Conservation (phyloP, 2,329 filamentous ascomycete genomes). For the Pseudogymnoascus sp. region DNA sequence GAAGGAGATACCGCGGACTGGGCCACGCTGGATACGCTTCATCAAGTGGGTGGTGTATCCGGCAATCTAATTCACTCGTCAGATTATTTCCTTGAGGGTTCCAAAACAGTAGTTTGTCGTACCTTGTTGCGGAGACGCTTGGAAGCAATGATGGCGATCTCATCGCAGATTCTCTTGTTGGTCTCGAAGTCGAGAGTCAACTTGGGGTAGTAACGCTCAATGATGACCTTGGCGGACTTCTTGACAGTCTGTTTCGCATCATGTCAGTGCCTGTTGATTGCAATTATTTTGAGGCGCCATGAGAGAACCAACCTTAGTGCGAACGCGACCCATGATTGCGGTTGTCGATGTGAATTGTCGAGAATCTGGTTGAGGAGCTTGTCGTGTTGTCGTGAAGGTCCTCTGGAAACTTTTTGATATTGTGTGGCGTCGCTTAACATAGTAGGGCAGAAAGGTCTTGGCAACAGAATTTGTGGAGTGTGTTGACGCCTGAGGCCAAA, state of each 20-base stretch:
- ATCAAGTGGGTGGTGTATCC: conserved; percentile 98
- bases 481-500: neutral
- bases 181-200: conserved; percentile 99
- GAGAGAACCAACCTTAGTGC: conserved; percentile 32
- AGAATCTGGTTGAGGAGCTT: conserved; percentile 9
- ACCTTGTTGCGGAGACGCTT: conserved; percentile 99
- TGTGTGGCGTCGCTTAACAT: conserved; percentile 4
- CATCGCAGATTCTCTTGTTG: conserved; percentile 99
- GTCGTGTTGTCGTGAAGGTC: conserved; percentile 3
- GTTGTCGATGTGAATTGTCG: conserved; percentile 19
- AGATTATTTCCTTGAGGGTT: neutral
- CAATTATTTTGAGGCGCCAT: conserved; percentile 18
- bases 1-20: conserved; percentile 99
- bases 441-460: conserved; percentile 4
- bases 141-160: conserved; percentile 97
- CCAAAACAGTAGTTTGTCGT: conserved; percentile 11
- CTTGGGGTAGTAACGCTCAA: conserved; percentile 96
- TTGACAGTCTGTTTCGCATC: conserved; percentile 50
- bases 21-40: conserved; percentile 99
- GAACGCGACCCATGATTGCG: conserved; percentile 35
- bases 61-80: conserved; percentile 58
- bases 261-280: conserved; percentile 3
- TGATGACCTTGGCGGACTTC: conserved; percentile 97
- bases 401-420: neutral
- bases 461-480: neutral